Evolutionary conservation across 169 alveolate species (phyloP), one percentile per base, ranked within the genome.

Genomic region (Haemoproteus tartakovskyi): DNA sequence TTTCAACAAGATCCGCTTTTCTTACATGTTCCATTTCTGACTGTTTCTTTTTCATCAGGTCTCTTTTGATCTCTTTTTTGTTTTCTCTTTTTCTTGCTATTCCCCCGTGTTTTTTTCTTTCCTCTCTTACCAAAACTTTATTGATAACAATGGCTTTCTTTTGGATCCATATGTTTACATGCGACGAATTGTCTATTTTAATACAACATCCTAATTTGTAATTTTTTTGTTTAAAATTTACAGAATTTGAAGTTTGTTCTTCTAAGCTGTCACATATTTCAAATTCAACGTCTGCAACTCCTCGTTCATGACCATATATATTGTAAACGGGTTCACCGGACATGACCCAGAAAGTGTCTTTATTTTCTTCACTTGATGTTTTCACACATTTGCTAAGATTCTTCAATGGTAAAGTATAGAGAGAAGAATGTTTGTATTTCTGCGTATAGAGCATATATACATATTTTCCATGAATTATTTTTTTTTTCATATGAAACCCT

Each of bases 241-340:
- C 21, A 41, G 19, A 41, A 45, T 5, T 33, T 5, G 30, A 36
- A 11, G 62, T 38, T 57, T 54, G 62, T 22, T 57, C 37, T 45
- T 56, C 46, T n/a, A 43, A 57, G 21, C 46, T 41, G 29, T 14
- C 40, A 50, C 78, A 74, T 56, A 74, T 74, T 74, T 74, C 84
- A 57, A 74, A 38, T 38, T 74, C 63, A 16, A 56, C 84, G 24
- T 74, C 84, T 19, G 84, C 54, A 57, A 74, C 41, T 4, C 52
- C n/a, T 74, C 47, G 43, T 38, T 74, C 74, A 74, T 74, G 54
- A n/a, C 84, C 84, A 37, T 74, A 74, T 30, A 74, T 57, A 26
- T 74, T 74, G 59, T 57, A 74, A 18, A 74, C 84, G 22, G 84
- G 84, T 41, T 74, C 78, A n/a, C 84, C 84, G 22, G 56, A 57